These are phyloP conservation scores for Solanum sejunctum DNA, from an alignment of 257 asterid genomes.

Conservation along the genomic window DNA sequence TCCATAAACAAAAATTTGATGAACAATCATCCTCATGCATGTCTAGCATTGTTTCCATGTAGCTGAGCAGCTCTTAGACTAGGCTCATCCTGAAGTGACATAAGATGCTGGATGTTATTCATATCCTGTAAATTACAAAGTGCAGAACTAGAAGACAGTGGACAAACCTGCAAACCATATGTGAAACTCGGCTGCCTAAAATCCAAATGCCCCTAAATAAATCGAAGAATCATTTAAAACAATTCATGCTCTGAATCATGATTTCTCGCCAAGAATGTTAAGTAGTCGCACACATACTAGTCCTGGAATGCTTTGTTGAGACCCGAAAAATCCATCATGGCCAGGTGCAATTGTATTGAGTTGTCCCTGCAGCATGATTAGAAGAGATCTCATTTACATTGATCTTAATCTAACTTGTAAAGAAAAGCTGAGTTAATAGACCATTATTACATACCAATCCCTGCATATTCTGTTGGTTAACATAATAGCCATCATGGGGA, in stretches of 20 bases:
- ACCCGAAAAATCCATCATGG: conserved; percentile 62
- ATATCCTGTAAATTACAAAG: background rate
- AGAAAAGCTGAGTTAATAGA: background rate
- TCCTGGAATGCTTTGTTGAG: conserved; percentile 62
- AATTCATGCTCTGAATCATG: background rate
- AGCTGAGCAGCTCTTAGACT: conserved; percentile 49
- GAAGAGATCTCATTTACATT: background rate
- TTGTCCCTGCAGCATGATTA: conserved; percentile 47
- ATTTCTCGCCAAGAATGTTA: background rate
- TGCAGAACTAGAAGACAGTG: background rate
- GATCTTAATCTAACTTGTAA: background rate
- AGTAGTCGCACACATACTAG: conserved; percentile 36
- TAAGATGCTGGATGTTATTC: background rate
- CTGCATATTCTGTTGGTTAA: conserved; percentile 59
- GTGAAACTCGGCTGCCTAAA: conserved; percentile 64
- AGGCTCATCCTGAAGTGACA: conserved; percentile 54
- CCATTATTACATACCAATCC: conserved; percentile 48
- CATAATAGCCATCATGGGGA: conserved; percentile 75
- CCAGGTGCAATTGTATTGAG: conserved; percentile 49
- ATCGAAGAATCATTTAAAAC: background rate
- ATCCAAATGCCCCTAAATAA: conserved; percentile 70
- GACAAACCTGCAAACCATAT: conserved; percentile 63
- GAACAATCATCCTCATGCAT: conserved; percentile 24
- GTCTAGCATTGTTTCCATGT: conserved; percentile 40
- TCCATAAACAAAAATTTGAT: background rate